Conservation (phyloP, 371 early-diverging fungal species). For the Paramicrosporidium saccamoebae region DNA sequence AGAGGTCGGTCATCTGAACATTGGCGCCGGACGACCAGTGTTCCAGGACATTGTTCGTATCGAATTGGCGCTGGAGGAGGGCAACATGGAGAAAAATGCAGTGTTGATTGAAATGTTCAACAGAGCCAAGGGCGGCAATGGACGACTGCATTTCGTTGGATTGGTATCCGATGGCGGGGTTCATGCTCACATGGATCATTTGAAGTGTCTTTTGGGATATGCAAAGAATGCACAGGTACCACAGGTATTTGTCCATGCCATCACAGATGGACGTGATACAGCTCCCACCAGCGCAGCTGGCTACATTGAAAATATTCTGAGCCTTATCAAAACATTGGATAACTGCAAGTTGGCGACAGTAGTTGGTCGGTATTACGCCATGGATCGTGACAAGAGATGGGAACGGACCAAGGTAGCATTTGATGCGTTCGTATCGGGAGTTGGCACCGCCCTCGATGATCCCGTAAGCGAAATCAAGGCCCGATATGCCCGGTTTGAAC, state of each 20-base stretch:
- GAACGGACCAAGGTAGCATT: conserved; percentile 80
- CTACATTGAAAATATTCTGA: conserved; percentile 31
- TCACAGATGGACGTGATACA: conserved; percentile 97
- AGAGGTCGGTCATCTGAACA: conserved; percentile 98
- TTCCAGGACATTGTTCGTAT: conserved; percentile 95
- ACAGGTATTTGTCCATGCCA: conserved; percentile 73
- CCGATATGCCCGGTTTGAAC: conserved; percentile 36
- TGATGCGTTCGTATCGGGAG: conserved; percentile 48
- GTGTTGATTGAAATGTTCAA: conserved; percentile 49
- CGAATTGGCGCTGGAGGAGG: conserved; percentile 52
- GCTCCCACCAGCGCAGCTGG: conserved; percentile 46
- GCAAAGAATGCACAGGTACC: conserved; percentile 58
- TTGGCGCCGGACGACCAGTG: conserved; percentile 95
- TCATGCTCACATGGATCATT: conserved; percentile 88
- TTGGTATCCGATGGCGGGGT: conserved; percentile 98
- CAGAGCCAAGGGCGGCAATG: conserved; percentile 41
- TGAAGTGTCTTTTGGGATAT: conserved; percentile 37
- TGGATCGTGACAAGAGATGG: conserved; percentile 99
- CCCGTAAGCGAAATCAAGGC: conserved; percentile 34
- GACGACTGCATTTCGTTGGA: conserved; percentile 80
- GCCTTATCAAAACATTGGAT: conserved; percentile 13
- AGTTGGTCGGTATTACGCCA: conserved; percentile 93
- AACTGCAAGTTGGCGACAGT: conserved; percentile 77
- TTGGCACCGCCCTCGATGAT: conserved; percentile 32
- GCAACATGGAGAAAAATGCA: conserved; percentile 26